These are phyloP conservation scores for Coemansia sp. DNA, from an alignment of 192 early-diverging fungal genomes.

Conservation along the genomic window DNA sequence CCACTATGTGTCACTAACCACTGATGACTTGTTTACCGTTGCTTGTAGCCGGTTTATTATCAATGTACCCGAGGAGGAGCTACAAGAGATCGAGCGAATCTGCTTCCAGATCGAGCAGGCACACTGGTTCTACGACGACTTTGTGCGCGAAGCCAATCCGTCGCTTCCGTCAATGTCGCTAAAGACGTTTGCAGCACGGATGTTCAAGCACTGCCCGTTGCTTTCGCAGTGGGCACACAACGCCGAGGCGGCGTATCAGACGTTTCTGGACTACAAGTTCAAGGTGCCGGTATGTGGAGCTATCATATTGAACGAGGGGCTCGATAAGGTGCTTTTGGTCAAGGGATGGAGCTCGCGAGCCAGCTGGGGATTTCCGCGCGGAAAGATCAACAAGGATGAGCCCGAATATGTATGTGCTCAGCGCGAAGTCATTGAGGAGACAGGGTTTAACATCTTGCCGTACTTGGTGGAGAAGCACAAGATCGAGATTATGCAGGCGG, in stretches of 20 bases:
- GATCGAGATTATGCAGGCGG: constrained; percentile 85
- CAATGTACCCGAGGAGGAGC: constrained; percentile 95
- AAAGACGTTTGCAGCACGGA: constrained; percentile 76
- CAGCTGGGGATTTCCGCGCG: constrained; percentile 98
- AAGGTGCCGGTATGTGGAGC: constrained; percentile 97
- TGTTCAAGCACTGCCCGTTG: constrained; percentile 90
- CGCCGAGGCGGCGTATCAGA: constrained; percentile 84
- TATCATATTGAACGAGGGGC: constrained; percentile 80
- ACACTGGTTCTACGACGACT: constrained; percentile 99
- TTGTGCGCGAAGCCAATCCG: constrained; percentile 84
- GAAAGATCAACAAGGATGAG: constrained; percentile 99
- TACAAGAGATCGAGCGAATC: constrained; percentile 90
- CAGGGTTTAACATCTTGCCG: constrained; percentile 84
- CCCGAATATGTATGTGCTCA: constrained; percentile 82
- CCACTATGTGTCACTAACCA: background rate
- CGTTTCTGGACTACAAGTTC: constrained; percentile 95
- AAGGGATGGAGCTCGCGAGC: constrained; percentile 88
- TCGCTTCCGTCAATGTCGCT: constrained; percentile 80
- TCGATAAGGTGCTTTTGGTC: constrained; percentile 83
- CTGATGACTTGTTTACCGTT: constrained; percentile 18
- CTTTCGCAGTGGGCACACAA: constrained; percentile 85
- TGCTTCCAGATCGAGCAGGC: constrained; percentile 99
- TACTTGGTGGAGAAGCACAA: constrained; percentile 72
- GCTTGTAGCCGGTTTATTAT: constrained; percentile 88
- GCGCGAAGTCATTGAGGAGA: constrained; percentile 94